Evolutionary conservation across 306 rosid genomes (phyloP), one percentile per base, ranked within the genome.

Genomic region (Pyrus pyrifolia): DNA sequence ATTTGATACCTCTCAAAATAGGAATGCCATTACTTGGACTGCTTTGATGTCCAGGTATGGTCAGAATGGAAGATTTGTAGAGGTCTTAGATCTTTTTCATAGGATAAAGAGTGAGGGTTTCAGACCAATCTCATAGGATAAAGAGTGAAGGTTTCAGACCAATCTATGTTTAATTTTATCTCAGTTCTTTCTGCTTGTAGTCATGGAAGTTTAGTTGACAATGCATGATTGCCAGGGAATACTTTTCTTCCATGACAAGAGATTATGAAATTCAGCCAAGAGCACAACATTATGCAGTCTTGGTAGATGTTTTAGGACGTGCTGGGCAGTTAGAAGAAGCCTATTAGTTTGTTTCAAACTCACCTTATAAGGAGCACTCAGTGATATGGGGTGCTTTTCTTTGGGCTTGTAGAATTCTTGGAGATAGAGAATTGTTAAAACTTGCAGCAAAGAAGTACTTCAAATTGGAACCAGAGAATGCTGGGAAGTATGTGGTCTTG

Each of bases 111-210:
- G 68, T 40, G 93, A 91, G 82, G 95, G 85, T 55, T 77, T 23
- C 23, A 23, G 23, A 23, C 23, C 23, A 23, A 23, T 23, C 23
- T 40, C 73, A 64, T 67, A 73, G 85, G 83, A 89, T 93, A 97
- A 80, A 80, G 67, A 73, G 68, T 40, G 93, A 91, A 83, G 95
- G 85, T 55, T 77, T 83, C 80, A 85, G 85, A 69, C 97, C 97
- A 27, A 93, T 85, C 72, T 79, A 79, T 80, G 93, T 91, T 91
- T 45, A 93, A 93, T 67, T 90, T 89, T 85, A 88, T 90, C 52
- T 90, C 90, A n/a, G 96, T 93, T 80, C 86, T 90, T 77, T 83
- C 85, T 77, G 96, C 98, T 77, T 87, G 94, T 81, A 87, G 96
- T 80, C 89, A 86, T 81, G 98, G 89, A 49, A 93, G 93, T 21